Evolutionary conservation across 768 basidiomycete species (phyloP).

Genomic region (Tephrocybe sp.): DNA sequence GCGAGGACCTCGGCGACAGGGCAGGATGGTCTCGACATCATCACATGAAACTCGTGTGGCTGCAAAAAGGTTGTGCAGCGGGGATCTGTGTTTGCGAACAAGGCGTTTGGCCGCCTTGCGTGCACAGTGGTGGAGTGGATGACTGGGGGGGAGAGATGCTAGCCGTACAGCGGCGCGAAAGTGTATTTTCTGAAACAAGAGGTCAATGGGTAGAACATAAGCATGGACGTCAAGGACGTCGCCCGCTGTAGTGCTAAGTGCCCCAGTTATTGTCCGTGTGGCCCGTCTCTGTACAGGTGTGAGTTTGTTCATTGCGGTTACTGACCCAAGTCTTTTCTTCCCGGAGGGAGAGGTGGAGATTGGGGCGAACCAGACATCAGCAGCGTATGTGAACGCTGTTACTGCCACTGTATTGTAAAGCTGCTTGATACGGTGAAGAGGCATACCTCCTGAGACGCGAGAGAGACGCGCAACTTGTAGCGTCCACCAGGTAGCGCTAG

Average conservation of each 20-base stretch:
- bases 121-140: slow-evolving; percentile 7
- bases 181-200: neutral
- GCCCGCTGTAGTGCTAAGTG: slow-evolving; percentile 4
- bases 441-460: neutral
- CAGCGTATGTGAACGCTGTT: slow-evolving; percentile 3
- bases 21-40: neutral
- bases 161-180: neutral
- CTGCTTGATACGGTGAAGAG: neutral
- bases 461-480: neutral
- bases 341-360: neutral
- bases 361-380: neutral
- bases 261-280: slow-evolving; percentile 5
- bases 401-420: slow-evolving; percentile 13
- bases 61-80: slow-evolving; percentile 10
- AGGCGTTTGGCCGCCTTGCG: neutral
- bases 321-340: slow-evolving; percentile 3
- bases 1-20: no score
- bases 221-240: slow-evolving; percentile 8
- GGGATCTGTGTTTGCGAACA: slow-evolving; percentile 5
- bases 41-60: neutral
- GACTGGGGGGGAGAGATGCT: slow-evolving; percentile 3
- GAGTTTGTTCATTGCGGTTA: slow-evolving; percentile 1
- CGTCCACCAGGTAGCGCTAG: slow-evolving; percentile 3
- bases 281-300: neutral
- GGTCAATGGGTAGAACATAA: slow-evolving; percentile 2